Conservation (phyloP, 345 rosid genomes). For the Hibiscus trionum region DNA sequence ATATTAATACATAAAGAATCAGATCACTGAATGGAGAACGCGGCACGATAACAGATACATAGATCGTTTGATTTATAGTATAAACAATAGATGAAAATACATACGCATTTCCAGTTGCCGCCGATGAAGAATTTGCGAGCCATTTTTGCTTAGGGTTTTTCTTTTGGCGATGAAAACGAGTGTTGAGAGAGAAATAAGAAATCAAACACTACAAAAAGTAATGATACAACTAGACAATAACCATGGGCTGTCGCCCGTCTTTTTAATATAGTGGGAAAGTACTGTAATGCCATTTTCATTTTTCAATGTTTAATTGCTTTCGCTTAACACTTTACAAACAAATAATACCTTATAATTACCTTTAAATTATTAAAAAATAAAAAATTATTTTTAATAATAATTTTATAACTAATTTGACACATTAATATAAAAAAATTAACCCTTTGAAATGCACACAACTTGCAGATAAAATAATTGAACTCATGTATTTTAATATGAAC, state of each 20-base stretch:
- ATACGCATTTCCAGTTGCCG: constrained; percentile 88
- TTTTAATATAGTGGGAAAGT: neutral
- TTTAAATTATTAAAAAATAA: too few species aligned
- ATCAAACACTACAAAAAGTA: neutral
- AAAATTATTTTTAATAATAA: too few species aligned
- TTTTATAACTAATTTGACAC: too few species aligned
- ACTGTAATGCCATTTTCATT: neutral
- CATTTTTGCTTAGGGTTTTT: constrained; percentile 19
- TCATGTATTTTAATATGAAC: too few species aligned
- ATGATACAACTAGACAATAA: neutral
- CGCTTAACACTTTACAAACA: too few species aligned
- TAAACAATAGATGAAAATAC: neutral
- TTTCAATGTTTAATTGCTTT: too few species aligned
- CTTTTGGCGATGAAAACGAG: constrained; percentile 17
- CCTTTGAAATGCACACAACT: too few species aligned
- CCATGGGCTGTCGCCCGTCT: neutral
- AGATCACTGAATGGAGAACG: neutral
- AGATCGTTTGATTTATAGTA: neutral
- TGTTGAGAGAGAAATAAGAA: neutral
- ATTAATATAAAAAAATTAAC: too few species aligned
- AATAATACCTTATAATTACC: too few species aligned
- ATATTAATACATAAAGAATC: neutral
- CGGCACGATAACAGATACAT: neutral
- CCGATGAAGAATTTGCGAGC: constrained; percentile 66
- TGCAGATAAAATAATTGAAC: too few species aligned